A percentile compares a stretch with the other conserved stretches of the same genome.
Conservation (phyloP, 2,329 filamentous ascomycete species). For the Gaeumannomyces sp. region DNA sequence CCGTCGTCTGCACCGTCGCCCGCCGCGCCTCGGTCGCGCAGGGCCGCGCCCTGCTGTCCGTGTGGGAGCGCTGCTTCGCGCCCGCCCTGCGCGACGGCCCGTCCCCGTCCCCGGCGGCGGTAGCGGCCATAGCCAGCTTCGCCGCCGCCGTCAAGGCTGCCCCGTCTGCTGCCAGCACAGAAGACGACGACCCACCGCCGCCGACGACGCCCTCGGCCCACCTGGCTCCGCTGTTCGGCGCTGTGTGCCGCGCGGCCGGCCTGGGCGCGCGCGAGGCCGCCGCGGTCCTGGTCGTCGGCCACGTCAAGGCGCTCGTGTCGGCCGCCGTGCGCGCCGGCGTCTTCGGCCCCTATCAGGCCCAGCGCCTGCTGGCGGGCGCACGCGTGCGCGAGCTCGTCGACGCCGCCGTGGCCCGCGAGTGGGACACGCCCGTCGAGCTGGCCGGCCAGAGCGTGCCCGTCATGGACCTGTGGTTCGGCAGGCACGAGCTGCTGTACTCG, state of each 20-base stretch:
- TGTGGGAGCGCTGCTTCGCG: slow-evolving; percentile 69
- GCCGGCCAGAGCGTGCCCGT: slow-evolving; percentile 70
- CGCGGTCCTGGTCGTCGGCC: slow-evolving; percentile 70
- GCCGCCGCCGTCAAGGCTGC: slow-evolving; percentile 27
- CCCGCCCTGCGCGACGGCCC: slow-evolving; percentile 14
- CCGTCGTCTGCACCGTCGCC: slow-evolving; percentile 72
- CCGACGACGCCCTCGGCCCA: slow-evolving; percentile 57
- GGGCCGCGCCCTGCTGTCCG: slow-evolving; percentile 64
- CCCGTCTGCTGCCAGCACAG: slow-evolving; percentile 14
- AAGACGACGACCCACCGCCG: slow-evolving; percentile 24
- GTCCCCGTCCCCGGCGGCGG: background rate
- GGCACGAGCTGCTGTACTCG: slow-evolving; percentile 78
- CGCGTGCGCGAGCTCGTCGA: slow-evolving; percentile 53
- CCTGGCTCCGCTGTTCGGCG: slow-evolving; percentile 65
- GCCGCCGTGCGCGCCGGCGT: slow-evolving; percentile 72
- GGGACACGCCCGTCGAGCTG: slow-evolving; percentile 52
- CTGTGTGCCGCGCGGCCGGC: slow-evolving; percentile 55
- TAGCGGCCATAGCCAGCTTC: background rate
- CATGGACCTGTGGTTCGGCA: slow-evolving; percentile 77
- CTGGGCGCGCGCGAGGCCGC: slow-evolving; percentile 57
- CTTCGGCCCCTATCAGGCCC: slow-evolving; percentile 75
- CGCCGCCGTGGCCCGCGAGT: slow-evolving; percentile 53
- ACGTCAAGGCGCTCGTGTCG: slow-evolving; percentile 69
- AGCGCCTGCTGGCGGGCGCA: slow-evolving; percentile 60
- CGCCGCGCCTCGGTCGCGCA: slow-evolving; percentile 69